Evolutionary conservation across 768 basidiomycete species (phyloP).

Genomic region (Tulasnella sp.): DNA sequence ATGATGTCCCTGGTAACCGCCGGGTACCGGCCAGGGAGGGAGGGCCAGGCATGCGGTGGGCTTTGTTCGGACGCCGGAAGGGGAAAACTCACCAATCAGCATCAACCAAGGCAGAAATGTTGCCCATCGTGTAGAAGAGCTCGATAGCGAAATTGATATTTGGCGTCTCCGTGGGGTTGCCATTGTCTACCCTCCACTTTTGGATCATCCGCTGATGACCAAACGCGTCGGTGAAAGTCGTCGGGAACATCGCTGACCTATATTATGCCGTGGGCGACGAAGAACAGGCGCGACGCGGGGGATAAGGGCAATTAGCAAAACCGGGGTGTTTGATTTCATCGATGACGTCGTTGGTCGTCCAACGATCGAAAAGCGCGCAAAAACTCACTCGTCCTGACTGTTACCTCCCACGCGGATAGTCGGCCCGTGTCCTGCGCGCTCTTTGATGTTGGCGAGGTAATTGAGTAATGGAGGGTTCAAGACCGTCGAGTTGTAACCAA

Average conservation of each 20-base stretch:
- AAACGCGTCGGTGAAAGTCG: slow-evolving; percentile 29
- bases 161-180: slow-evolving; percentile 53
- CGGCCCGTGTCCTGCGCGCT: slow-evolving; percentile 41
- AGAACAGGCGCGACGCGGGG: slow-evolving; percentile 25
- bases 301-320: slow-evolving; percentile 33
- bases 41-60: neutral
- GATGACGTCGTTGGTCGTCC: neutral
- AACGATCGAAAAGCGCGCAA: neutral
- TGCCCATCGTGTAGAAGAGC: slow-evolving; percentile 60
- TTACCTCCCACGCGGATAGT: slow-evolving; percentile 50
- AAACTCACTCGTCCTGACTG: slow-evolving; percentile 42
- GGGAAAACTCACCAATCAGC: slow-evolving; percentile 56
- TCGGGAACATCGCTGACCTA: slow-evolving; percentile 11
- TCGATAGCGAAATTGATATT: slow-evolving; percentile 61
- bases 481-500: slow-evolving; percentile 31
- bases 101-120: slow-evolving; percentile 55
- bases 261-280: neutral
- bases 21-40: neutral
- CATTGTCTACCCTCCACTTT: slow-evolving; percentile 33
- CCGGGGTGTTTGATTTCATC: slow-evolving; percentile 29
- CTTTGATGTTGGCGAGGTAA: slow-evolving; percentile 44
- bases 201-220: slow-evolving; percentile 37
- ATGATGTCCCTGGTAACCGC: neutral
- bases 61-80: neutral
- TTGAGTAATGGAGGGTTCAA: slow-evolving; percentile 47